Evolutionary conservation across 2,329 filamentous ascomycete genomes (phyloP).

Genomic region (Calycina marina): DNA sequence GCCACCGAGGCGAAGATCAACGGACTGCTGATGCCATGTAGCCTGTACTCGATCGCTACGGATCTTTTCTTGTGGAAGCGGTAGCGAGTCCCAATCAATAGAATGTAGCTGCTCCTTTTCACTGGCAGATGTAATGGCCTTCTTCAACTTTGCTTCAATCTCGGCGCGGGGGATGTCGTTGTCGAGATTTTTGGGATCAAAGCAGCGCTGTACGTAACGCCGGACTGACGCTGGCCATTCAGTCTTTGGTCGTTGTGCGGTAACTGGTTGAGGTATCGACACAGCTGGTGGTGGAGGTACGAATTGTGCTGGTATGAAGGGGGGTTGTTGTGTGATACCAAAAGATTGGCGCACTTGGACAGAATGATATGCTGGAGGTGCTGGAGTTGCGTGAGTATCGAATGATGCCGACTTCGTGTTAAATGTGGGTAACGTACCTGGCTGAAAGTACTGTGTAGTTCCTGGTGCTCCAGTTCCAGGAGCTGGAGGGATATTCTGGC

Average conservation of each 20-base stretch:
- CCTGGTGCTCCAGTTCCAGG: conserved; percentile 24
- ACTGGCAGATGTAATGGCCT: conserved; percentile 71
- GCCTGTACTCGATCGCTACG: conserved; percentile 45
- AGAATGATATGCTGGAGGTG: conserved; percentile 28
- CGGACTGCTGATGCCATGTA: conserved; percentile 18
- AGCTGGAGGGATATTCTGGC: conserved; percentile 22
- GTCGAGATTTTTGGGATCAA: conserved; percentile 58
- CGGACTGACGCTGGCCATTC: conserved; percentile 76
- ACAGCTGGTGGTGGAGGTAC: conserved; percentile 11
- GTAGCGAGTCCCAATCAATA: conserved; percentile 72
- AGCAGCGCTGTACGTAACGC: conserved; percentile 78
- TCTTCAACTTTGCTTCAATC: conserved; percentile 73
- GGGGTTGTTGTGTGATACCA: conserved; percentile 18
- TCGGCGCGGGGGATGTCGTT: conserved; percentile 48
- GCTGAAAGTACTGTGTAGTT: conserved; percentile 14
- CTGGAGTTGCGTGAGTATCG: conserved; percentile 22
- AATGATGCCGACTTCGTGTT: neutral
- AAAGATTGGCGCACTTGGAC: conserved; percentile 28
- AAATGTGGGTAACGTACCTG: conserved; percentile 15
- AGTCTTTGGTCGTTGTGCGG: conserved; percentile 37
- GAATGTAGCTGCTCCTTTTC: conserved; percentile 55
- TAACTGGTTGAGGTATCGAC: conserved; percentile 19
- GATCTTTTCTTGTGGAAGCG: conserved; percentile 74
- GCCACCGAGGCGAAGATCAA: conserved; percentile 13
- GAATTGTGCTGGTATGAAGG: conserved; percentile 24